Percentiles rank a stretch among this genome's conserved stretches.
These are phyloP conservation scores for Xylaria hypoxylon DNA, from an alignment of 2,329 filamentous ascomycete species.

Conservation along the genomic window DNA sequence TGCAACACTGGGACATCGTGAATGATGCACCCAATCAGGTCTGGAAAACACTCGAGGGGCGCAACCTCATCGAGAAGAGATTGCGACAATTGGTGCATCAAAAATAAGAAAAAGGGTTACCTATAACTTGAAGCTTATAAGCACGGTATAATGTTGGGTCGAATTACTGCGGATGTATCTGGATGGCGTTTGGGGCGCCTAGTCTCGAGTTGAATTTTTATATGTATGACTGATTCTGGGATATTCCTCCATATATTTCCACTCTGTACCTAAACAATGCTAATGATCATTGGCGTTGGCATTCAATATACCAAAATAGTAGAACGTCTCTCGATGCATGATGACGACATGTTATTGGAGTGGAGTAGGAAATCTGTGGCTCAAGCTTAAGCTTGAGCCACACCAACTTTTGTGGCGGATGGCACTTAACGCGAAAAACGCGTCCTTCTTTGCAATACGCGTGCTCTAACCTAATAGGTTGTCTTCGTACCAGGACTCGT, in stretches of 20 bases:
- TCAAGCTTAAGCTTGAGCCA: constrained; percentile 28
- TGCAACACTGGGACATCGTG: constrained; percentile 88
- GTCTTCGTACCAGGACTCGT: neutral
- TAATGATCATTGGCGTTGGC: too few species aligned
- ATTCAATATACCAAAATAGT: too few species aligned
- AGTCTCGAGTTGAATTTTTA: constrained; percentile 8
- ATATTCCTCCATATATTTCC: neutral
- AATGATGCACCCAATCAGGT: constrained; percentile 86
- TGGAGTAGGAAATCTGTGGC: constrained; percentile 27
- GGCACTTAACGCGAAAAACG: constrained; percentile 41
- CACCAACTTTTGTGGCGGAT: constrained; percentile 11
- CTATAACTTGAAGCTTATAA: neutral
- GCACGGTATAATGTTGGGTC: neutral
- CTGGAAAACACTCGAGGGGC: constrained; percentile 80
- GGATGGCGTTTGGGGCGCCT: constrained; percentile 3
- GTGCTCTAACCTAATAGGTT: constrained; percentile 7
- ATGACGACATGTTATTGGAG: constrained; percentile 8
- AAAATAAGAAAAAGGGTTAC: constrained; percentile 15
- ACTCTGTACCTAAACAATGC: neutral
- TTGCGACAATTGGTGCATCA: constrained; percentile 73
- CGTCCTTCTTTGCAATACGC: constrained; percentile 23
- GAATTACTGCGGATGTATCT: constrained; percentile 6
- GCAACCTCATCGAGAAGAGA: constrained; percentile 81
- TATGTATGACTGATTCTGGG: constrained; percentile 13
- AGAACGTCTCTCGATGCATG: constrained; percentile 3